Evolutionary conservation across 1,284 basidiomycete genomes (phyloP).

Genomic region (Austroboletus rostrupii): DNA sequence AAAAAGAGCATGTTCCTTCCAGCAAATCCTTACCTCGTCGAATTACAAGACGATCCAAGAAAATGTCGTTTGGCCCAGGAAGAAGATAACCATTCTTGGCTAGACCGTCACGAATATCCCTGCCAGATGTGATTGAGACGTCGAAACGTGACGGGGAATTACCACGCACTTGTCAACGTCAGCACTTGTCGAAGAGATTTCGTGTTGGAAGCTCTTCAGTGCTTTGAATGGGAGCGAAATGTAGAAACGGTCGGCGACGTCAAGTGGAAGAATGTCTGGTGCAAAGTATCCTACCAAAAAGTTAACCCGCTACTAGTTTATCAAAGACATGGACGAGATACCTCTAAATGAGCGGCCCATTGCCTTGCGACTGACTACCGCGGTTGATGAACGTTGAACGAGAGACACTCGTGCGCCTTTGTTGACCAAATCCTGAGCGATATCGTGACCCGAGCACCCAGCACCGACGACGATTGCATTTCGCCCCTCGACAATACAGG

Average conservation of each 20-base stretch:
- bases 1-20: background rate
- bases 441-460: too few species aligned
- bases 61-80: conserved; percentile 7
- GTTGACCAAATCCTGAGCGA: too few species aligned
- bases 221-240: conserved; percentile 14
- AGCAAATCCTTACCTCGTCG: conserved; percentile 5
- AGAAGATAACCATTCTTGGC: conserved; percentile 10
- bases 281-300: conserved; percentile 10
- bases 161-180: conserved; percentile 11
- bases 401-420: too few species aligned
- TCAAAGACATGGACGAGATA: background rate
- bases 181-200: conserved; percentile 3
- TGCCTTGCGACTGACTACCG: too few species aligned
- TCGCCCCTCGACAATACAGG: too few species aligned
- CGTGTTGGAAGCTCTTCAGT: conserved; percentile 5
- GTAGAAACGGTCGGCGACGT: conserved; percentile 15
- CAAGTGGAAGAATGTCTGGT: conserved; percentile 13
- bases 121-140: background rate
- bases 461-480: too few species aligned
- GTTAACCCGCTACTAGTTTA: background rate
- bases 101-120: conserved; percentile 8
- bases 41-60: conserved; percentile 13
- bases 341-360: too few species aligned
- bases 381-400: too few species aligned
- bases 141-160: background rate